These are phyloP conservation scores for Taiozyma sp. DNA, from an alignment of 1,139 yeast species.

Conservation along the genomic window DNA sequence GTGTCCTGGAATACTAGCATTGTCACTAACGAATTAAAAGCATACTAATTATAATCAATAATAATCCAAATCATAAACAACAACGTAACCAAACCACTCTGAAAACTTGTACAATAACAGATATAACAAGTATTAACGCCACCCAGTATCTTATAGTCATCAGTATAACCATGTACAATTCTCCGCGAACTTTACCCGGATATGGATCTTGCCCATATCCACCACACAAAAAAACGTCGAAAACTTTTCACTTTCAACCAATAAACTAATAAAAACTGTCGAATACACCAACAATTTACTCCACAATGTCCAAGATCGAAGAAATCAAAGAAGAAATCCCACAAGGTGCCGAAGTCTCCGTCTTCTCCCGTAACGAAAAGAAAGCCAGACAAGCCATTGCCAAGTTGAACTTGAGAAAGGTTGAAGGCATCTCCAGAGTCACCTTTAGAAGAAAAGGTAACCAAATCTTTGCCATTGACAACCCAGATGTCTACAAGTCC, in stretches of 20 bases:
- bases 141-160: too few relatives aligned
- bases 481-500: constrained; percentile 94
- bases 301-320: constrained; percentile 39
- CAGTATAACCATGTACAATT: background rate
- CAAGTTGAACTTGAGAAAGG: constrained; percentile 87
- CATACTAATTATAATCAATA: background rate
- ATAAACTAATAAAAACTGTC: background rate
- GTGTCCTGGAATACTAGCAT: constrained; percentile 13
- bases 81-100: too few relatives aligned
- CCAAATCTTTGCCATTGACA: constrained; percentile 87
- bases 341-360: constrained; percentile 82
- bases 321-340: constrained; percentile 53
- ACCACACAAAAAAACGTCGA: constrained; percentile 7
- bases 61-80: too few relatives aligned
- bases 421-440: constrained; percentile 92
- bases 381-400: constrained; percentile 91
- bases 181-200: background rate
- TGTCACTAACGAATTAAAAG: background rate
- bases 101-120: too few relatives aligned
- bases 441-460: constrained; percentile 94
- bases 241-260: constrained; percentile 6
- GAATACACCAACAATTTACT: background rate
- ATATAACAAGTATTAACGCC: too few relatives aligned
- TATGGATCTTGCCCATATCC: background rate
- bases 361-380: constrained; percentile 88